phyloP scores from a whole-genome alignment of 805 yeast genomes.

The Cyberlindnera mississippiensis region DNA sequence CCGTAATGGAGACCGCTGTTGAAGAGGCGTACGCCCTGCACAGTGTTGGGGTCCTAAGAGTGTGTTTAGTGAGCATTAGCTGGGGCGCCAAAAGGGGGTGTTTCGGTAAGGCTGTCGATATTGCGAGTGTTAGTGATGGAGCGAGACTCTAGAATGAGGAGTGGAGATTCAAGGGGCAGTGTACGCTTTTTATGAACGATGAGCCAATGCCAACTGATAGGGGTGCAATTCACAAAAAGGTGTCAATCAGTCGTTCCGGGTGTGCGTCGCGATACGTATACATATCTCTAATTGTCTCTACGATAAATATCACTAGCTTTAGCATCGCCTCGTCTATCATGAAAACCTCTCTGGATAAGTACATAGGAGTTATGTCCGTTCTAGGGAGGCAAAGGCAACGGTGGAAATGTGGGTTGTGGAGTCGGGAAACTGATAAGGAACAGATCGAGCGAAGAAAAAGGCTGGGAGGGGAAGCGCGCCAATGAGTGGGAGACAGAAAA shows the following conservation, averaged over 20 bases:
- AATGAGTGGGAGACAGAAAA: no score
- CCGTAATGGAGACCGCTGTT: constrained; percentile 45
- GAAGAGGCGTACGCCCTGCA: constrained; percentile 6
- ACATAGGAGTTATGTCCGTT: no score
- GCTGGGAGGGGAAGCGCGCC: no score
- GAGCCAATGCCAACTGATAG: neutral
- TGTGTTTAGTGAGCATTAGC: neutral
- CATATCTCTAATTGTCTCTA: neutral
- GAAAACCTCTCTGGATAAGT: no score
- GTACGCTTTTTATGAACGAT: neutral
- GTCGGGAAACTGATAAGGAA: no score
- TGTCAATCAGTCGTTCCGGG: neutral
- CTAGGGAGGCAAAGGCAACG: no score
- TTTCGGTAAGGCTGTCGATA: neutral
- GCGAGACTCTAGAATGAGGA: no score
- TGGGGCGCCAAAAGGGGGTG: neutral
- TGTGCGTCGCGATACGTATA: neutral
- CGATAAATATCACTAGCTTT: no score
- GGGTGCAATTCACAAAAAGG: neutral
- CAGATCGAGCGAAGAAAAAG: no score
- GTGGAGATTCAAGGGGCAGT: neutral
- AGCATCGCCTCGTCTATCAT: no score
- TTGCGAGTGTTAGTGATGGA: no score
- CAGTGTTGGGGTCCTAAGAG: neutral
- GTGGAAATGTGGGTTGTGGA: no score